These are phyloP conservation scores for Fusarium pseudograminearum DNA, from an alignment of 2,329 filamentous ascomycete species.

Conservation along the genomic window DNA sequence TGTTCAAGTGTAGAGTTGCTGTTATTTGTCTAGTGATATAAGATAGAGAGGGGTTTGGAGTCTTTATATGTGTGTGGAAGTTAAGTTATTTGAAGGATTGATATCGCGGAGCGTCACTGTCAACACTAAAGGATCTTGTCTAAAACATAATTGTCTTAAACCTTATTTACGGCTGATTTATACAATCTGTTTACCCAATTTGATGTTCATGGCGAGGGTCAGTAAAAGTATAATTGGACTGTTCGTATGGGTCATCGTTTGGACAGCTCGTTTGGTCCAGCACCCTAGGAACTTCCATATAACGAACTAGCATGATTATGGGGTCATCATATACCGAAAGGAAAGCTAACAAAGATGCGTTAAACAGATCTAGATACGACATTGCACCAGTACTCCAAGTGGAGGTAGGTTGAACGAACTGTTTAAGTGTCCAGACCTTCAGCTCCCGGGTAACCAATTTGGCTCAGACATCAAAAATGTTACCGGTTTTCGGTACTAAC, in stretches of 20 bases:
- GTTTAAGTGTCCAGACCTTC: neutral
- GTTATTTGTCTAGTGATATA: neutral
- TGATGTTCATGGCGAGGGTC: neutral
- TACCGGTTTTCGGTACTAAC: neutral
- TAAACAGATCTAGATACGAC: neutral
- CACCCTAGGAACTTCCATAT: neutral
- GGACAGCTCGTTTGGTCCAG: neutral
- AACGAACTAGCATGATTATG: neutral
- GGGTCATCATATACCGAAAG: neutral
- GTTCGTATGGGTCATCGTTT: conserved; percentile 14
- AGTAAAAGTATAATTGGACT: neutral
- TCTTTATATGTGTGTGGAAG: neutral
- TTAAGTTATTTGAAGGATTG: neutral
- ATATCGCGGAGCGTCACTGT: neutral
- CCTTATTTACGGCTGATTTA: neutral
- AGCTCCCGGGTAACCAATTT: neutral
- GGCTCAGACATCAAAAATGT: neutral
- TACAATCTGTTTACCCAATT: neutral
- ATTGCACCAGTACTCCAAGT: neutral
- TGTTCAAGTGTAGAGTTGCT: neutral
- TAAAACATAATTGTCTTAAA: neutral
- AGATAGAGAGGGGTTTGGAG: neutral
- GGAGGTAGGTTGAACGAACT: neutral
- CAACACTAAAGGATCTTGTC: neutral
- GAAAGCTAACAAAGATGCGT: too few relatives aligned